Evolutionary conservation across 2,329 filamentous ascomycete species (phyloP), one percentile per base, ranked within the genome.

Genomic region (Xylariaceae sp.): DNA sequence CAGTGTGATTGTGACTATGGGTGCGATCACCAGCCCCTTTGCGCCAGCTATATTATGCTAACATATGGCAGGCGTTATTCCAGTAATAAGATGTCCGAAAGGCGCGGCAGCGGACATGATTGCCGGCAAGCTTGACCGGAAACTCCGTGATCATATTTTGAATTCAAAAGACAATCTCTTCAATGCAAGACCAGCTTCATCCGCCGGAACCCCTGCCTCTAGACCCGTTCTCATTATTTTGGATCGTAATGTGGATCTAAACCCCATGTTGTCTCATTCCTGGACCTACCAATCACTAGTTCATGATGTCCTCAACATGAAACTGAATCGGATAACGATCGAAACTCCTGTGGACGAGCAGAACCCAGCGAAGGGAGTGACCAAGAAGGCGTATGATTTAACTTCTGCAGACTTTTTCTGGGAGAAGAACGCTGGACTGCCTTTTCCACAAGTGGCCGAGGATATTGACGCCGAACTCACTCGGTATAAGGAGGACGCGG

Each of bases 141-240:
- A 97, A 72, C 83, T 99, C 18, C 87, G 94, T 66, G 94, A 99
- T 67, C 94, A 99, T 70, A 90, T 97, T 47, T 81, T 99, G 59
- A 97, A 97, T 73, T 96, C 93, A 10, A 97, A 97, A 76, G 93
- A 97, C 69, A 97, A 97, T 67, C 82, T 99, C 4, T 99, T 99
- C 72, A 76, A 73, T 53, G 80, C 86, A 45, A 81, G 89, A 56
- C 79, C 85, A 2, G 75, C 79, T 6, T 76, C 76, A 29, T 76
- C 79, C n/a, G 74, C 81, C 1, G 81, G 82, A 13, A 87, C 89
- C 0, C 82, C 87, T 2, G 83, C 86, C 7, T 89, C 91, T 20
- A 81, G 95, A 42, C 94, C 95, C 0, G 91, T 97, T 0, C 83
- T 99, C 39, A 85, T 99, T 61, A 89, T 99, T 46, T 87, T 97